A percentile compares a stretch with the other conserved stretches of the same genome.
These are phyloP conservation scores for Cytospora mali DNA, from an alignment of 2,329 filamentous ascomycete species.

Conservation along the genomic window DNA sequence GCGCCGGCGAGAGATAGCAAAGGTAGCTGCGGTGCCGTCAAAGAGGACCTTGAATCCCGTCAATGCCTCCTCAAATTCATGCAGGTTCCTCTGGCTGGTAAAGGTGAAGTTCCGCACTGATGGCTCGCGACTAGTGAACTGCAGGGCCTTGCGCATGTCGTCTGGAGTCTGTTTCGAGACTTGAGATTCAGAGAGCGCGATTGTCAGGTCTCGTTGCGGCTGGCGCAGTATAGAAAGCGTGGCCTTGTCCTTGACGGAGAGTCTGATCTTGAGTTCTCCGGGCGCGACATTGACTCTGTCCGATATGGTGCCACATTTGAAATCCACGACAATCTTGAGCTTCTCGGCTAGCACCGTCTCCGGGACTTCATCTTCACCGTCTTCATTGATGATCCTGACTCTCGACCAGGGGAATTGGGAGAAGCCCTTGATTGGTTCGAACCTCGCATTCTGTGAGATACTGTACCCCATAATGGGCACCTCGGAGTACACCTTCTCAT, in stretches of 20 bases:
- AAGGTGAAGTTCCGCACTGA: conserved; percentile 76
- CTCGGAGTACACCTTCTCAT: conserved; percentile 73
- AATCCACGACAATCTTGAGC: conserved; percentile 74
- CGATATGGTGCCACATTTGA: conserved; percentile 74
- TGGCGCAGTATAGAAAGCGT: conserved; percentile 70
- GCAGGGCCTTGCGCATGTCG: conserved; percentile 66
- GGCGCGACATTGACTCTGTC: conserved; percentile 82
- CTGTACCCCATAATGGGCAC: conserved; percentile 66
- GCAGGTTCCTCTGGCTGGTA: conserved; percentile 67
- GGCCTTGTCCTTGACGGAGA: conserved; percentile 64
- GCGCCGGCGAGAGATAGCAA: conserved; percentile 79
- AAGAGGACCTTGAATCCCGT: conserved; percentile 80
- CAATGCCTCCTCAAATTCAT: conserved; percentile 76
- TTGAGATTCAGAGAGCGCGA: conserved; percentile 72
- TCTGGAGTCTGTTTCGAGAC: conserved; percentile 63
- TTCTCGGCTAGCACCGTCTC: conserved; percentile 76
- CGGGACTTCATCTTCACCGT: conserved; percentile 61
- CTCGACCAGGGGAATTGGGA: conserved; percentile 65
- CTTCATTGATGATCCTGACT: conserved; percentile 72
- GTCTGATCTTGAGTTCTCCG: conserved; percentile 69
- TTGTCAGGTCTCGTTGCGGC: conserved; percentile 75
- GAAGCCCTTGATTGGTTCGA: conserved; percentile 52
- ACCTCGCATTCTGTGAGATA: conserved; percentile 58
- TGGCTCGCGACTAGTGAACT: conserved; percentile 56
- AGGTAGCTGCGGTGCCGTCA: conserved; percentile 70